These are phyloP conservation scores for Scheffersomyces cryptocercus DNA, from an alignment of 1,139 yeast genomes.

Conservation along the genomic window DNA sequence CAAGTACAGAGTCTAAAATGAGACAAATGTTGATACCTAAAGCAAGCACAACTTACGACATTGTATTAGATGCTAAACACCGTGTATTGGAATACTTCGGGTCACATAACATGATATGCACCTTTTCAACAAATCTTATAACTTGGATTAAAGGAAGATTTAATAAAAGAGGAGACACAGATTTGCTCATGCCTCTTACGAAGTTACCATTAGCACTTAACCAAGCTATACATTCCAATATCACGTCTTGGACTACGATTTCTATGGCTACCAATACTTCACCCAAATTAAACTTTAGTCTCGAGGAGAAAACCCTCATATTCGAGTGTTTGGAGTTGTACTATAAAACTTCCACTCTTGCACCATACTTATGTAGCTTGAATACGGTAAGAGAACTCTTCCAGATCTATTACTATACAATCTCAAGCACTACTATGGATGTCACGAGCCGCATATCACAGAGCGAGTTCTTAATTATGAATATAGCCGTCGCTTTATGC, in stretches of 20 bases:
- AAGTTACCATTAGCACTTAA: constrained; percentile 7
- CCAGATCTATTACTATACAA: constrained; percentile 8
- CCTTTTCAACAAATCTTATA: constrained; percentile 8
- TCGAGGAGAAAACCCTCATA: constrained; percentile 4
- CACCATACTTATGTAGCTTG: constrained; percentile 6
- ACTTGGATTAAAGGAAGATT: constrained; percentile 6
- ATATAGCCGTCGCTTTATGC: constrained; percentile 14
- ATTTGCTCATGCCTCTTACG: constrained; percentile 5
- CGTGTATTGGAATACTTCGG: constrained; percentile 5
- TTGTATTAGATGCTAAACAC: too few relatives aligned
- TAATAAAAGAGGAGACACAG: background rate
- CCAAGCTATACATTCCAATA: constrained; percentile 5
- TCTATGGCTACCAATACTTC: constrained; percentile 2
- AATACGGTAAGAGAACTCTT: constrained; percentile 6
- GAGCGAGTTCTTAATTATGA: constrained; percentile 19
- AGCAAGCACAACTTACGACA: too few relatives aligned
- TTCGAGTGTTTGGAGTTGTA: constrained; percentile 9
- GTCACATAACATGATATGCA: constrained; percentile 8
- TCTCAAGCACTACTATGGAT: constrained; percentile 3
- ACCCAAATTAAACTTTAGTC: constrained; percentile 1
- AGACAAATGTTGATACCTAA: too few relatives aligned
- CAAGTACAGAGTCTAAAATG: too few relatives aligned
- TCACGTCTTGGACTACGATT: background rate
- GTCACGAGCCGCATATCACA: background rate
- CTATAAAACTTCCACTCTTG: constrained; percentile 5